Conservation (phyloP, 2,329 filamentous ascomycete genomes). For the Diplodia sapinea region DNA sequence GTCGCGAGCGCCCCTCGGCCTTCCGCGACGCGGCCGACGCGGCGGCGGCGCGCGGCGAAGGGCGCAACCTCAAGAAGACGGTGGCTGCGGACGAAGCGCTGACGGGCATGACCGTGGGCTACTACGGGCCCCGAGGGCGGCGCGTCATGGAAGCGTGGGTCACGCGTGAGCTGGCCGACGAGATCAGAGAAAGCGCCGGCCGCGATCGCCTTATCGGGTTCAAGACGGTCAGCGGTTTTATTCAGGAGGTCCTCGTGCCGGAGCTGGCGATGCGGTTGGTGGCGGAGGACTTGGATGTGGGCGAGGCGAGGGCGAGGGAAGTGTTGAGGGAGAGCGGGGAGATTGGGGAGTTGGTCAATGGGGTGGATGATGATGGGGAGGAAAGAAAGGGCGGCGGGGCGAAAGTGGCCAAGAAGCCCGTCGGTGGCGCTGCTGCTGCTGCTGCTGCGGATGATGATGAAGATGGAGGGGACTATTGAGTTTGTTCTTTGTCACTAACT, state of each 20-base stretch:
- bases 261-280: conserved; percentile 66
- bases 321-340: conserved; percentile 71
- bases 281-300: conserved; percentile 63
- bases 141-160: conserved; percentile 66
- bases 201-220: conserved; percentile 42
- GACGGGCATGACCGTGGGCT: conserved; percentile 69
- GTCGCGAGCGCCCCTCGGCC: conserved; percentile 61
- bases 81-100: conserved; percentile 43
- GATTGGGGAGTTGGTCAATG: conserved; percentile 71
- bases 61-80: conserved; percentile 65
- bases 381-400: conserved; percentile 1
- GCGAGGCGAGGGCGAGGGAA: conserved; percentile 52
- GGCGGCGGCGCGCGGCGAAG: conserved; percentile 63
- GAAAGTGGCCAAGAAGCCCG: conserved; percentile 12
- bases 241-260: conserved; percentile 67
- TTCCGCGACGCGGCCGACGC: conserved; percentile 65
- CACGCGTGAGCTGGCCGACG: conserved; percentile 38
- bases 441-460: background rate
- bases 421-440: background rate
- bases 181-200: conserved; percentile 38
- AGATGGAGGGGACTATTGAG: background rate
- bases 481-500: too few species aligned
- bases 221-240: conserved; percentile 41
- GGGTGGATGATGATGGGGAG: conserved; percentile 62
- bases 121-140: conserved; percentile 80